Evolutionary conservation across 139 green algal species (phyloP), one percentile per base, ranked within the genome.

Genomic region (Chlorella vulgaris): DNA sequence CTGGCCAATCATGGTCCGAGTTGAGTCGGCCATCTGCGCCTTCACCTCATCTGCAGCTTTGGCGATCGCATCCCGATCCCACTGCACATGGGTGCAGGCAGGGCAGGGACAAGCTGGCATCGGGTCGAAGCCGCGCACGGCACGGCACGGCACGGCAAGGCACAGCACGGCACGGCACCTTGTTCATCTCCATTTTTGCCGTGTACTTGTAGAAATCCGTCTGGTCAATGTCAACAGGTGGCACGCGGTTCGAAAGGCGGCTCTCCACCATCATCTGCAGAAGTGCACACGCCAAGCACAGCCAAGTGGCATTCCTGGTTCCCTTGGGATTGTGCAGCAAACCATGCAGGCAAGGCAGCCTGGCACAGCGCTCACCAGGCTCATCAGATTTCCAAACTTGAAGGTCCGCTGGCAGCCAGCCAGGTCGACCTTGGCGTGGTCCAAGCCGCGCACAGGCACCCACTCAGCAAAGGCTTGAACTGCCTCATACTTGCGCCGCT

Each of bases 161-260:
- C 47, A 58, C 47, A 58, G 47, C 47, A 58, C 15, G 15, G 47
- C 47, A 15, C 15, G 10, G 36, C 28, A 77, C 70, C 43, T 77
- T 2, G 35, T 35, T 40, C 19, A 43, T 35, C 1, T 85, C 6
- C 29, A 26, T 76, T 39, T 68, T 28, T 1, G 81, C 81, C 0
- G 81, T 81, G 43, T 60, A n/a, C n/a, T 66, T 76, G 66, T 85
- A 85, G 51, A 85, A 81, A 10, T 66, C 38, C 0, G 81, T 85
- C 8, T 39, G 22, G 2, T 39, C 2, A 3, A 81, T 4, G 19
- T 85, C 70, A 6, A 85, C 18, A 0, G 55, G 81, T 4, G n/a
- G 50, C 26, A n/a, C 29, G 38, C 70, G 65, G n/a, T 58, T 21
- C 6, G 39, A 43, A 7, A 81, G 18, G 33, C 81, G 70, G 51